Base-by-base conservation (phyloP, 2,329 filamentous ascomycete species). In the Coniochaeta sp. region DNA sequence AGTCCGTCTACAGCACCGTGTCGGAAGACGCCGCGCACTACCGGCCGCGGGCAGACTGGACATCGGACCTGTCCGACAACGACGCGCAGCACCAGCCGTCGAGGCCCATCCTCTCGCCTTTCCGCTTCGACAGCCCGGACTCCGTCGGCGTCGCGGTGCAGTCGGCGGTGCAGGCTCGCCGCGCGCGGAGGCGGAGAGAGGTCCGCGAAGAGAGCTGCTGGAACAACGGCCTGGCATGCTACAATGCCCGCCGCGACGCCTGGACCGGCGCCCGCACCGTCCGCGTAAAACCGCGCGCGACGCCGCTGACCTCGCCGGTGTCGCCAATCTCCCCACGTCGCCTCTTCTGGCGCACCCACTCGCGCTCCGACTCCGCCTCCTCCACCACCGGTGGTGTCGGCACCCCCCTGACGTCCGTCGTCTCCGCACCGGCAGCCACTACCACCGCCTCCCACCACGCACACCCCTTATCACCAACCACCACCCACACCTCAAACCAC, bases 151-250 rank as follows among this genome's bases (percentile, higher is more conserved):
- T 70, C 1, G 70, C 73, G 8, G 69, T 81, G 19, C 73, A 76
- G 57, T 69, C 74, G 6, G 73, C 75, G 1, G 70, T 77, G 4
- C 70, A 78, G 4, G 79, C 81, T 52, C 80, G 81, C 60, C 81
- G 80, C 62, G 78, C 84, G 38, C 81, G 79, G 63, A 79, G 83
- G 47, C 79, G 86, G 59, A 82, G 79, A 65, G 81, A 79, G 56
- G 70, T 84, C 57, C 81, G 84, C 62, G 84, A 86, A 60, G 88
- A 90, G 75, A 82, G 86, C 75, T 72, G 77, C 32, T 96, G 89
- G 87, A 98, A 97, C 68, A 79, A 88, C 40, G 93, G 93, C 0
- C 72, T 97, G 60, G 83, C 86, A n/a, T 89, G 89, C 71, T 98
- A 91, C 74, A 83, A 87, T 61, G 84, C 87, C 32, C 81, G 90